Evolutionary conservation across 192 early-diverging fungal genomes (phyloP).

Genomic region (Hyaloraphidium curvatum): DNA sequence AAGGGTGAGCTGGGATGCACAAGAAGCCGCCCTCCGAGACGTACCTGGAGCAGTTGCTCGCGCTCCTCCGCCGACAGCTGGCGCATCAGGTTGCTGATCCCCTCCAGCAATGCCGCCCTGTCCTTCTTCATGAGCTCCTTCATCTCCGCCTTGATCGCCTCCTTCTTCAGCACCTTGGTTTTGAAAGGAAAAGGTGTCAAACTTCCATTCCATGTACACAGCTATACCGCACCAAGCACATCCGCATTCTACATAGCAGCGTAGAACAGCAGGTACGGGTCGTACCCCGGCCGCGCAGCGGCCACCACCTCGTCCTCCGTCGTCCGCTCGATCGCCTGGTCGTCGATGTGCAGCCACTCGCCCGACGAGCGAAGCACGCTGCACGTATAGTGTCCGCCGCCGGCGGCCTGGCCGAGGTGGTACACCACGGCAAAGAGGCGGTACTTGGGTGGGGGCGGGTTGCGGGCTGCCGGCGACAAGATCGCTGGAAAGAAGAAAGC

Average conservation of each 20-base stretch:
- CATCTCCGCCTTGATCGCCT: not conserved
- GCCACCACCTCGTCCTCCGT: constrained; percentile 36
- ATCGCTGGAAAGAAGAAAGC: constrained; percentile 7
- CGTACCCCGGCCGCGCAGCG: constrained; percentile 28
- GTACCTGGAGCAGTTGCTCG: not conserved
- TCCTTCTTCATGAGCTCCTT: not conserved
- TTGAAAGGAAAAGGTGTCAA: too few species aligned
- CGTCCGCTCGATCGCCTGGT: constrained; percentile 45
- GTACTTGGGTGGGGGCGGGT: constrained; percentile 13
- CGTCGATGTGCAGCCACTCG: constrained; percentile 83
- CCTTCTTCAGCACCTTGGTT: not conserved
- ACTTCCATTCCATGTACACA: too few species aligned
- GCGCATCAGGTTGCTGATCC: not conserved
- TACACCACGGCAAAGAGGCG: constrained; percentile 54
- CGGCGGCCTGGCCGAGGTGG: constrained; percentile 75
- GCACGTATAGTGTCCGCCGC: constrained; percentile 94
- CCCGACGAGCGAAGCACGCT: constrained; percentile 32
- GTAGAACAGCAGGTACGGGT: constrained; percentile 66
- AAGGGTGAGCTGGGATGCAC: too few species aligned
- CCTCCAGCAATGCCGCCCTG: not conserved
- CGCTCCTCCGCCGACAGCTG: not conserved
- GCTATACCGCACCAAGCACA: too few species aligned
- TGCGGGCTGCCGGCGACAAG: constrained; percentile 32
- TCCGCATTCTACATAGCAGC: too few species aligned
- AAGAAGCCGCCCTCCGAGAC: too few species aligned